Base-by-base conservation (phyloP, 495 filamentous ascomycete genomes). In the Tuber indicum region DNA sequence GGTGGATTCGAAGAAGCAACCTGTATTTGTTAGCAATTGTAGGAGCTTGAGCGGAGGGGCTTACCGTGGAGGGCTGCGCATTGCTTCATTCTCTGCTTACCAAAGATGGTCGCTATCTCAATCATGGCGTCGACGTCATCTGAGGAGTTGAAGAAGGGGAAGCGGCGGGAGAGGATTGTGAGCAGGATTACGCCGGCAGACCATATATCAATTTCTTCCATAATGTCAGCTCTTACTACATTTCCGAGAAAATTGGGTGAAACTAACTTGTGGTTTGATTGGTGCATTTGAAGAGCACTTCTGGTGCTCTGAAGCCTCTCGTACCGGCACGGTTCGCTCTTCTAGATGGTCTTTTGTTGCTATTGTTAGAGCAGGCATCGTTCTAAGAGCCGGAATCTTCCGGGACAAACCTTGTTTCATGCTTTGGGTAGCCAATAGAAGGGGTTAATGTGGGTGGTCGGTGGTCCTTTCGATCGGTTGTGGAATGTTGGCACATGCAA, bases 121-220 rank as follows among this genome's bases (percentile, higher is more conserved):
- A 99, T 93, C 88, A 97, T 92, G 43, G 96, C 96, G 81, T 99
- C 96, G 72, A 99, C 90, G 79, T 99, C 96, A 83, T 99, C 96
- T 19, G 93, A 91, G 52, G 92, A 95, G 85, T 99, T 97, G 88
- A 99, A 99, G 86, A 99, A 99, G 62, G 96, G 96, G 80, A 99
- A 99, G 10, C 96, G 91, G 73, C 90, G 90, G 21, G 92, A 92
- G 14, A 99, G 88, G 70, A 99, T 90, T 1, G 96, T 98, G 19
- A 99, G 86, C 1, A 99, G 89, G 76, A 98, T 96, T 12, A 99
- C 94, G 36, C 96, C 96, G 0, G 91, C 94, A 21, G 94, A 97
- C 96, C 96, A 99, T 81, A 99, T 92, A 84, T 99, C 96, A 79
- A 99, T 95, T 84, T 93, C 81, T 82, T 44, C 16, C n/a, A 47